Conservation (phyloP, 2,329 filamentous ascomycete species). For the Cladophialophora bantiana region DNA sequence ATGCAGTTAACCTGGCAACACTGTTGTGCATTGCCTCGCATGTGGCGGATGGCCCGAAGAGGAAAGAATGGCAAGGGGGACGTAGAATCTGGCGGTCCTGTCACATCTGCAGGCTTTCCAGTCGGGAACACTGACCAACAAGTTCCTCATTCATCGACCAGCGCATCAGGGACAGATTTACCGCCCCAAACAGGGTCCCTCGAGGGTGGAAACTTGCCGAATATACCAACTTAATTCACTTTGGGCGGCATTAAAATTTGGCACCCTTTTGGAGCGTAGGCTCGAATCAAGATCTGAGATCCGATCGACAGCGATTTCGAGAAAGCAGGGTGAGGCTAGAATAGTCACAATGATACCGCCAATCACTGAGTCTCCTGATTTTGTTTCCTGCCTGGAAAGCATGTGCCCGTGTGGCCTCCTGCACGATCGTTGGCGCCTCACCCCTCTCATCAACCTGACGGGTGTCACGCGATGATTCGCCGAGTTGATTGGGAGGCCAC, state of each 20-base stretch:
- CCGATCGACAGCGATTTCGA: conserved; percentile 1
- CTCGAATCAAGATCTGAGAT: conserved; percentile 6
- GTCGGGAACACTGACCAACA: neutral
- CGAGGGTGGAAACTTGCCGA: neutral
- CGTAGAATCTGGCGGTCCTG: neutral
- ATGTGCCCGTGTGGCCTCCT: conserved; percentile 2
- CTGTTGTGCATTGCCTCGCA: neutral
- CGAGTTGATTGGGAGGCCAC: neutral
- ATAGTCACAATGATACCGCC: neutral
- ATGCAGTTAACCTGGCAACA: neutral
- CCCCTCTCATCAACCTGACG: neutral
- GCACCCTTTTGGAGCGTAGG: neutral
- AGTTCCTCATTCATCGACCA: neutral
- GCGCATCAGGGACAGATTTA: neutral
- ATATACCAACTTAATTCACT: neutral
- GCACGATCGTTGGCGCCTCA: conserved; percentile 1
- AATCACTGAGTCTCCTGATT: neutral
- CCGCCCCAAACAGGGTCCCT: neutral
- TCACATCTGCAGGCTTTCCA: neutral
- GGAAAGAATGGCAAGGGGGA: neutral
- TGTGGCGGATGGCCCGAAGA: neutral
- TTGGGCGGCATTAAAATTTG: neutral
- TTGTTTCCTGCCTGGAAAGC: neutral
- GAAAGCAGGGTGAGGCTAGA: conserved; percentile 3
- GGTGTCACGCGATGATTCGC: conserved; percentile 5